These are phyloP conservation scores for Sclerotiophoma versabilis DNA, from an alignment of 2,329 filamentous ascomycete genomes.

Conservation along the genomic window DNA sequence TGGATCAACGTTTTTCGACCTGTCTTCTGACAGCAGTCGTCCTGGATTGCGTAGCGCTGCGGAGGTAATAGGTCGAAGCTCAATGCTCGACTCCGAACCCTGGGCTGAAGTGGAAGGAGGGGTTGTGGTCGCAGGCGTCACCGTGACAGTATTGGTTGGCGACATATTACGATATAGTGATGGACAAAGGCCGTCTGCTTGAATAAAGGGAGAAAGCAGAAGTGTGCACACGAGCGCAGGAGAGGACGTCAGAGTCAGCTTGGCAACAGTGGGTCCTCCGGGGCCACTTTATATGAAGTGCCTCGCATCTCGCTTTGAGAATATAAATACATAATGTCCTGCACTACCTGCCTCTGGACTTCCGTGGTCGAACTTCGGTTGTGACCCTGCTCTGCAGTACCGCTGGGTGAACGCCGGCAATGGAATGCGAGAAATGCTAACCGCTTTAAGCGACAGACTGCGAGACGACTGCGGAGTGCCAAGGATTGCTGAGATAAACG, in stretches of 20 bases:
- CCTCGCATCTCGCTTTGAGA: too few species aligned
- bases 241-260: background rate
- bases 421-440: background rate
- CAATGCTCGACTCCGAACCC: conserved; percentile 10
- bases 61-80: conserved; percentile 12
- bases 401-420: background rate
- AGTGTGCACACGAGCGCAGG: background rate
- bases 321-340: too few species aligned
- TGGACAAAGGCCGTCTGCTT: background rate
- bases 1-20: conserved; percentile 26
- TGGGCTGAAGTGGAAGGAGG: background rate
- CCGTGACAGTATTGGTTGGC: conserved; percentile 16
- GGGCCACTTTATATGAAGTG: background rate
- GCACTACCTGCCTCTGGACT: background rate
- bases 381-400: background rate
- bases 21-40: background rate
- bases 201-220: background rate
- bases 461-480: conserved; percentile 3
- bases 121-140: conserved; percentile 1
- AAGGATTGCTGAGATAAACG: background rate
- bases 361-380: conserved; percentile 1
- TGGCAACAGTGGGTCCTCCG: background rate
- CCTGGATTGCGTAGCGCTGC: conserved; percentile 3
- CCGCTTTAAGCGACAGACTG: conserved; percentile 2
- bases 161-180: conserved; percentile 8